Evolutionary conservation across 2,329 filamentous ascomycete species (phyloP), one percentile per base, ranked within the genome.

Genomic region (Verticillium isaacii): DNA sequence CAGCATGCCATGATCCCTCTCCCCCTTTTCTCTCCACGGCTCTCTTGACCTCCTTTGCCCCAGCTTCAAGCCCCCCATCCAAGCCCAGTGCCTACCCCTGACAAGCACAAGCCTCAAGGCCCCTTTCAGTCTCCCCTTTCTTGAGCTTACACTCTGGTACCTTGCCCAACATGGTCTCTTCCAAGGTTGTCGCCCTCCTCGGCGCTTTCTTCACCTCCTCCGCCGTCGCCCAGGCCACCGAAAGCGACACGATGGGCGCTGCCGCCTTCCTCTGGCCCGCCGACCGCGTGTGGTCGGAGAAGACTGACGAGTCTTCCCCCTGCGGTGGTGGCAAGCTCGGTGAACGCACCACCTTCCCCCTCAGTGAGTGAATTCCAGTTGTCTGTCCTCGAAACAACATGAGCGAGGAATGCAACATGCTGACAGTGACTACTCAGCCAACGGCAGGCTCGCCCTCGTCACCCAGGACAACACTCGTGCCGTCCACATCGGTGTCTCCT

Each of bases 181-280:
- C 58, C 62, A 62, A 57, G 32, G 54, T 60, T 57, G 56, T 61
- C 36, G 63, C 63, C 60, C 62, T 65, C 57, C 32, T 64, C 32
- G 63, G 60, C 61, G 62, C 60, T 41, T 59, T 61, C 59, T 60
- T 61, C 32, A 61, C 57, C 39, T 19, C 61, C 32, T 54, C 58
- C 32, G 45, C 45, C 41, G 54, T 63, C 60, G 55, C 56, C 15
- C 58, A 60, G 41, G 66, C 60, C 45, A 64, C 60, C 23, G 60
- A 37, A 15, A 59, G 60, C 23, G 66, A 70, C n/a, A 69, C 73
- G 37, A 78, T 78, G 74, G 85, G 84, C 12, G 84, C 84, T 8
- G 83, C 84, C 23, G 83, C 82, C 11, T 86, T 88, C 69, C 75
- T 87, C 72, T 88, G 85, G 85, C 85, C 85, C 4, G 69, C 76